Base-by-base conservation (phyloP, 2,329 filamentous ascomycete genomes). In the Aureobasidium zeae region DNA sequence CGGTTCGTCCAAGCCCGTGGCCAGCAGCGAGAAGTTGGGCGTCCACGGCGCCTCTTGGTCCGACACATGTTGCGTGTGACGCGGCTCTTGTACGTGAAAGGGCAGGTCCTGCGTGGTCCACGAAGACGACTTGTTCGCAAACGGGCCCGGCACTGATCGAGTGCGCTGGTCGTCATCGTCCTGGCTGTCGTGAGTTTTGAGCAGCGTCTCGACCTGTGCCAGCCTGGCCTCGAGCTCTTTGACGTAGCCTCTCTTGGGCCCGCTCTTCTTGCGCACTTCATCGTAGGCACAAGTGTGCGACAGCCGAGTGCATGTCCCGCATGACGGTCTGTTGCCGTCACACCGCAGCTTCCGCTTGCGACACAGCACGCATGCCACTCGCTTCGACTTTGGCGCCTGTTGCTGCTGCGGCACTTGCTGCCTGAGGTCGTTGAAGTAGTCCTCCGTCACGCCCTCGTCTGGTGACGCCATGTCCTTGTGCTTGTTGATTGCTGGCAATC, bases 331-430 rank as follows among this genome's bases (percentile, higher is more conserved):
- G 42, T 75, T 69, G 26, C 87, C 87, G 61, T 95, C 88, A 63
- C 88, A 95, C 64, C 83, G 83, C 53, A 95, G 70, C 67, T 96
- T 96, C 59, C 89, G 76, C 65, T 88, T 91, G 55, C 89, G 75
- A 61, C 91, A 98, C 50, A 96, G 80, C 58, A 94, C 85, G 62
- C 91, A 98, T 26, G 91, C 91, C 55, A 96, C 83, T 53, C 89
- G 78, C 71, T 96, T 96, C n/a, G 61, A 56, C 49, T 69, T 70
- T 9, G 61, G 60, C 25, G 56, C 54, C 28, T 57, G 55, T 22
- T 55, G 57, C 45, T 56, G 48, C 35, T 63, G 53, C 42, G 17
- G 57, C 53, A 62, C 61, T 55, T 70, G 70, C 38, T 66, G 66
- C 4, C 69, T 67, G 33, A 73, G 64, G 49, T 76, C 70, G 59